phyloP scores from a whole-genome alignment of 192 early-diverging fungal species.

The Funneliformis geosporum region DNA sequence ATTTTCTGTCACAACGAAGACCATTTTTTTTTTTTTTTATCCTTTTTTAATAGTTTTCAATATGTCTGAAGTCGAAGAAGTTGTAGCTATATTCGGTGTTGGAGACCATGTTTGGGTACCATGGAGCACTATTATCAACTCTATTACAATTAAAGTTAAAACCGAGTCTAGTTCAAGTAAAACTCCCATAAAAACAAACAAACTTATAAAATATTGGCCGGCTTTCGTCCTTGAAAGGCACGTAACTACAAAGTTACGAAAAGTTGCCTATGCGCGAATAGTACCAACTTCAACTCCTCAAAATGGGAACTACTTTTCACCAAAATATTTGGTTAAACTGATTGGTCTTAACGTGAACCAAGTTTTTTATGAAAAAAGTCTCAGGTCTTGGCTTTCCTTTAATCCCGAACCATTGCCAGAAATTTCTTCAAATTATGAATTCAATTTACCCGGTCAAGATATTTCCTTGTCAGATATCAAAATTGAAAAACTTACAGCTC shows the following conservation, averaged over 20 bases:
- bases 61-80: not conserved
- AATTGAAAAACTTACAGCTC: not conserved
- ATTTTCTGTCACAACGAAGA: not conserved
- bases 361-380: not conserved
- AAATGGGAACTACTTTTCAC: not conserved
- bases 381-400: not conserved
- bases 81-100: not conserved
- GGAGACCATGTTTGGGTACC: slow-evolving; percentile 9
- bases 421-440: not conserved
- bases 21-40: not conserved
- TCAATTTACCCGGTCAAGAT: not conserved
- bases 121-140: not conserved
- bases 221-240: not conserved
- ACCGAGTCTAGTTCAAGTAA: not conserved
- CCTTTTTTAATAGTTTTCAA: not conserved
- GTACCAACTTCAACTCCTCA: not conserved
- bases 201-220: not conserved
- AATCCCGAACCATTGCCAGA: not conserved
- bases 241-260: not conserved
- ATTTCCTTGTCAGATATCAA: not conserved
- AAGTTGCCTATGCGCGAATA: not conserved
- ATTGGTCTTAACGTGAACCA: slow-evolving; percentile 1
- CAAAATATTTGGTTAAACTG: slow-evolving; percentile 19
- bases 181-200: not conserved
- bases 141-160: not conserved